phyloP scores from a whole-genome alignment of 805 yeast genomes.

The Metschnikowia continentalis region DNA sequence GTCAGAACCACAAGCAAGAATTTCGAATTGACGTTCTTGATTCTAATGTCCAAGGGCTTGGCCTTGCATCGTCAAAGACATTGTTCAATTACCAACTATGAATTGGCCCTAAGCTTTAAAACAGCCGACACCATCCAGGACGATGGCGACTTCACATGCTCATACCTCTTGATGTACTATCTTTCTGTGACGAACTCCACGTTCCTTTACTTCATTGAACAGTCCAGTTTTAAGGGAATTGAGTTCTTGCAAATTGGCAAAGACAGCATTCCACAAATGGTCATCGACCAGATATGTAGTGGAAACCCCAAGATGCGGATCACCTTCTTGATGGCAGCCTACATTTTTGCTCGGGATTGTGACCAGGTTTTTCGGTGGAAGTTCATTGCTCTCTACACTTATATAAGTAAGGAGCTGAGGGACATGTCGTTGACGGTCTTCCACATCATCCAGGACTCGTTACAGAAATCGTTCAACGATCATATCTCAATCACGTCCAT shows the following conservation, averaged over 20 bases:
- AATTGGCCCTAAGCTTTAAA: background rate
- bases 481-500: conserved; percentile 26
- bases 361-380: conserved; percentile 28
- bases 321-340: conserved; percentile 28
- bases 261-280: conserved; percentile 24
- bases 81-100: conserved; percentile 31
- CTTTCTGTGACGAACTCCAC: conserved; percentile 23
- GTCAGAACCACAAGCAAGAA: conserved; percentile 40
- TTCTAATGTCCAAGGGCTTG: conserved; percentile 52
- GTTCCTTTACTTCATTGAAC: conserved; percentile 22
- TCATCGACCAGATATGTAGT: conserved; percentile 24
- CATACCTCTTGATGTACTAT: conserved; percentile 31
- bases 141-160: conserved; percentile 2
- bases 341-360: conserved; percentile 23
- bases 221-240: conserved; percentile 18
- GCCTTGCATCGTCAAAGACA: conserved; percentile 53
- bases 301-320: conserved; percentile 20
- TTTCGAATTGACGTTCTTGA: conserved; percentile 49
- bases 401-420: conserved; percentile 21
- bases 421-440: conserved; percentile 25
- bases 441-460: conserved; percentile 27
- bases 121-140: background rate
- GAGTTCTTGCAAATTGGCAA: conserved; percentile 10
- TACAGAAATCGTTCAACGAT: conserved; percentile 26
- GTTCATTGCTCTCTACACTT: conserved; percentile 27